Evolutionary conservation across 2,329 filamentous ascomycete species (phyloP).

Genomic region (Cryphonectria naterciae): DNA sequence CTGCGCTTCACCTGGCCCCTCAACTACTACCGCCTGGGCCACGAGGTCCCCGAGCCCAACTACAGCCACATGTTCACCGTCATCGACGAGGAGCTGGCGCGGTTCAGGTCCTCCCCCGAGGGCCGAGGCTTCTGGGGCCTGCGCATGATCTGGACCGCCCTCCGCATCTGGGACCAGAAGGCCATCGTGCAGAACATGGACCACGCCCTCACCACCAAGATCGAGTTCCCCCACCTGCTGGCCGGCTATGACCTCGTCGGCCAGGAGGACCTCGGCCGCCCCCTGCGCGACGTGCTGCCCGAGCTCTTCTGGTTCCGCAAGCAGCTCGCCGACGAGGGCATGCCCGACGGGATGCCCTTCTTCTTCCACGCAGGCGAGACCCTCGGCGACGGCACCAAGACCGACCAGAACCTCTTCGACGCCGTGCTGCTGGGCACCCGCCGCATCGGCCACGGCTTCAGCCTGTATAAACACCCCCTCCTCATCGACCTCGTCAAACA

Average conservation of each 20-base stretch:
- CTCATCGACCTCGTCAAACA: slow-evolving; percentile 88
- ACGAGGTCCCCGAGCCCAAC: slow-evolving; percentile 68
- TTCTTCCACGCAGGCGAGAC: slow-evolving; percentile 95
- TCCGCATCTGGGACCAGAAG: slow-evolving; percentile 67
- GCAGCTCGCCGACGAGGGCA: slow-evolving; percentile 74
- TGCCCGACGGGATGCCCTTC: slow-evolving; percentile 76
- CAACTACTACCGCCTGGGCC: slow-evolving; percentile 67
- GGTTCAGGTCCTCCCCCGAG: slow-evolving; percentile 72
- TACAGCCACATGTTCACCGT: slow-evolving; percentile 72
- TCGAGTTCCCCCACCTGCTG: slow-evolving; percentile 76
- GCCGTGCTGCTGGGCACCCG: slow-evolving; percentile 84
- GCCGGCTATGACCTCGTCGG: slow-evolving; percentile 90
- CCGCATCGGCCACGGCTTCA: slow-evolving; percentile 87
- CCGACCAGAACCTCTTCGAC: slow-evolving; percentile 85
- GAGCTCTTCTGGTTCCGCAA: slow-evolving; percentile 94
- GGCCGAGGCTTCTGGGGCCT: slow-evolving; percentile 83
- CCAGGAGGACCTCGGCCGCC: slow-evolving; percentile 79
- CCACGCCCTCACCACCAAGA: slow-evolving; percentile 80
- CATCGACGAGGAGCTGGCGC: slow-evolving; percentile 76
- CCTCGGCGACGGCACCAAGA: slow-evolving; percentile 72
- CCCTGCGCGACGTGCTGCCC: slow-evolving; percentile 76
- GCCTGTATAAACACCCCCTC: slow-evolving; percentile 87
- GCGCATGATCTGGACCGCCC: slow-evolving; percentile 81
- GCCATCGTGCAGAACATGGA: slow-evolving; percentile 81
- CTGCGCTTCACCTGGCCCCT: slow-evolving; percentile 75